Percentiles rank a stretch among this genome's conserved stretches.
phyloP scores from a whole-genome alignment of 371 early-diverging fungal genomes.

The Nematocida sp. region DNA sequence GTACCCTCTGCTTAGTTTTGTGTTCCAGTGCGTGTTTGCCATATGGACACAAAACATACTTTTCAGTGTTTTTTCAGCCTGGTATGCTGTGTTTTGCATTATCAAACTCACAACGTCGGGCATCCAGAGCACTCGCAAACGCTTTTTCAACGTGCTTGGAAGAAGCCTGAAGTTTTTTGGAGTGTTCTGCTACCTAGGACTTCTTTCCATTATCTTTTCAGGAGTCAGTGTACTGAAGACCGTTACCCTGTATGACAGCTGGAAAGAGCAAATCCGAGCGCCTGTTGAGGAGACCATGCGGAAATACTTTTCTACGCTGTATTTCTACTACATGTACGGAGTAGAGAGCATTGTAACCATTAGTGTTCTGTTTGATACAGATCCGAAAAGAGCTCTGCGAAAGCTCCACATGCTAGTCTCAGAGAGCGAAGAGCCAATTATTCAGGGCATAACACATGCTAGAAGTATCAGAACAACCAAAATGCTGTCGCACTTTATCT shows the following conservation, averaged over 20 bases:
- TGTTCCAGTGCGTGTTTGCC: not conserved
- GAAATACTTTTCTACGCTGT: not conserved
- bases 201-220: not conserved
- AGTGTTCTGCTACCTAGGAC: not conserved
- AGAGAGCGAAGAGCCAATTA: constrained; percentile 14
- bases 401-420: not conserved
- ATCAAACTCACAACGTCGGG: not conserved
- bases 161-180: not conserved
- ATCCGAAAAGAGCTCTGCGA: not conserved
- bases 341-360: constrained; percentile 6
- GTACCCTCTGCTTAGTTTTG: not conserved
- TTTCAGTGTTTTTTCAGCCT: not conserved
- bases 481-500: too few species aligned
- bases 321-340: constrained; percentile 21
- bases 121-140: not conserved
- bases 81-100: not conserved
- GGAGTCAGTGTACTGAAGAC: not conserved
- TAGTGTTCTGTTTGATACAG: constrained; percentile 14
- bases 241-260: not conserved
- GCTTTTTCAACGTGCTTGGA: not conserved
- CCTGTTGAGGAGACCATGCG: not conserved
- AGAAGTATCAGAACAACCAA: constrained; percentile 5
- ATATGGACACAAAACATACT: not conserved
- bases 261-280: not conserved
- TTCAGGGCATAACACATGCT: not conserved